Evolutionary conservation across 768 basidiomycete genomes (phyloP).

Genomic region (Kwoniella sp.): DNA sequence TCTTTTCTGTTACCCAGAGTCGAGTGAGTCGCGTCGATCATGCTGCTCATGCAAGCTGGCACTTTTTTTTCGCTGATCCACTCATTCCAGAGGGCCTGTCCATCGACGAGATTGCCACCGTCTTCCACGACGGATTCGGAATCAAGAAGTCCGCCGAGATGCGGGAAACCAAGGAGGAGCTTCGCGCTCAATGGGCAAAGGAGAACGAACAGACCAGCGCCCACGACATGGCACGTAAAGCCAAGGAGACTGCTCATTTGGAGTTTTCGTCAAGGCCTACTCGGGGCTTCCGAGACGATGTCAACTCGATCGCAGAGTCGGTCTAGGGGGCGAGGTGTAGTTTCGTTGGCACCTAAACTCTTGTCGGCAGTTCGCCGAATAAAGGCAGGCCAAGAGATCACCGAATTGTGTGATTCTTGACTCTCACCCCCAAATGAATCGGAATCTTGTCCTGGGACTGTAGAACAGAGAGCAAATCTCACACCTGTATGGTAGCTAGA

Average conservation of each 20-base stretch:
- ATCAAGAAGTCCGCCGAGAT: conserved; percentile 16
- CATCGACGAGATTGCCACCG: conserved; percentile 15
- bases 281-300: conserved; percentile 9
- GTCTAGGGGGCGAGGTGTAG: too few relatives aligned
- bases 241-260: conserved; percentile 8
- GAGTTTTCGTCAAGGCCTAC: conserved; percentile 5
- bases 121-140: conserved; percentile 25
- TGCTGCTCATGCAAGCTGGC: too few relatives aligned
- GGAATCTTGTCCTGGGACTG: too few relatives aligned
- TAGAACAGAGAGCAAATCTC: too few relatives aligned
- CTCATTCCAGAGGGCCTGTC: conserved; percentile 12
- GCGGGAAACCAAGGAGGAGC: neutral
- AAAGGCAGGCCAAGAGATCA: too few relatives aligned
- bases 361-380: too few relatives aligned
- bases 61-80: too few relatives aligned
- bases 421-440: too few relatives aligned
- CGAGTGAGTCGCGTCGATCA: conserved; percentile 11
- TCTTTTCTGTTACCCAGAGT: conserved; percentile 32
- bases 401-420: too few relatives aligned
- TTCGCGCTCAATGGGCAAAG: conserved; percentile 4
- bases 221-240: conserved; percentile 6
- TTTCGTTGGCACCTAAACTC: too few relatives aligned
- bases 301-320: too few relatives aligned
- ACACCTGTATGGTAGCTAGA: too few relatives aligned
- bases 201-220: neutral